Evolutionary conservation across 2,329 filamentous ascomycete species (phyloP), one percentile per base, ranked within the genome.

Genomic region (Calcarisporium arbuscula): DNA sequence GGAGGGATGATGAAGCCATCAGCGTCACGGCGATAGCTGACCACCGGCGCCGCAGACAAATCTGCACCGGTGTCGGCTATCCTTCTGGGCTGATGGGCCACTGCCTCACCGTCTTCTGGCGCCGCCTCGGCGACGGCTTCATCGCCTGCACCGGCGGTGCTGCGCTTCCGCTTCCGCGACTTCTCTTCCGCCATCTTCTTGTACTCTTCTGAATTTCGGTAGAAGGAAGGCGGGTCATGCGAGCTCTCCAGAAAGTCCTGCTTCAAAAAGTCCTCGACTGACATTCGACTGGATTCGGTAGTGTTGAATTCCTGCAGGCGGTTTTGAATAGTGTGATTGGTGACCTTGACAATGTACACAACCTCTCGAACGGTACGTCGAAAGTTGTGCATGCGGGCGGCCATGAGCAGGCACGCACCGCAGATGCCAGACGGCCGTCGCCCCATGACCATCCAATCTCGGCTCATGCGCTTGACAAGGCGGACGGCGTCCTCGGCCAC

Each of bases 331-430:
- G 92, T 98, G 41, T 87, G 76, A 45, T 94, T 94, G 27, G 89
- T 94, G 32, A 96, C 89, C 56, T 95, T 96, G 56, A 95, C 90
- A 23, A 95, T 85, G 56, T 95, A 96, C n/a, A 96, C 90, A 8
- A 98, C 85, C 60, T 98, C 92, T 19, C 88, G 78, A 10, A 94
- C 80, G 0, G 88, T 95, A 14, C 92, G 81, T 28, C 90, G 83
- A 55, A 94, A 98, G 60, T 96, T 96, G 72, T 95, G 94, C 83
- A 96, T 96, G 34, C 92, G 84, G 8, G 92, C 90, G 6, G 92
- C 92, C 57, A 98, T 82, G 41, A 98, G 85, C 30, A 98, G 74
- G 46, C 89, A 94, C 10, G 92, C 92, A 42, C 92, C 92, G 57
- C 89, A 95, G 35, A 96, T 82, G 46, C 92, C 92, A 6, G 90